Base-by-base conservation (phyloP, 805 yeast genomes). In the Zygoascus flipseniorum region DNA sequence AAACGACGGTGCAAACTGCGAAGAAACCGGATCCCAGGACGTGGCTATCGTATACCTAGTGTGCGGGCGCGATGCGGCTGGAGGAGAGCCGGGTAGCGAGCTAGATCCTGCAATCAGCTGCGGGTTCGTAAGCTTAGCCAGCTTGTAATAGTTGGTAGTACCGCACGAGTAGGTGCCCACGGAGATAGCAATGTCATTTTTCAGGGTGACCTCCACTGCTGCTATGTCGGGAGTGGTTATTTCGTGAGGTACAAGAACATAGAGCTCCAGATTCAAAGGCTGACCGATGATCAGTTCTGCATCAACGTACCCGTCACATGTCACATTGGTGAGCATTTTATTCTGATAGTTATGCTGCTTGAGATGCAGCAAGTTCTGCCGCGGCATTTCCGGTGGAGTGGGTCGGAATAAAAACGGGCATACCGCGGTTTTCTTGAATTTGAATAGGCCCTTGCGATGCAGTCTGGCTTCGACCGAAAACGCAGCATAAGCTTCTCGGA, bases 121-220 rank as follows among this genome's bases (percentile, higher is more conserved):
- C 14, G 31, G 16, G 10, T 19, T 11, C 5, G 20, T 14, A 4
- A 31, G n/a, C n/a, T 26, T 16, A 4, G 39, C 49, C 39, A 46
- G 41, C n/a, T 31, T 28, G 31, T 46, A 32, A 16, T 46, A 26
- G 18, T 46, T 46, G 20, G 49, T 46, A 31, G 49, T 46, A 31
- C 41, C 31, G 14, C 37, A 26, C 3, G 19, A 10, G 20, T 28
- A 26, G 49, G n/a, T 46, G 19, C 37, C 31, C 3, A 32, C 39
- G n/a, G 49, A 31, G 49, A 46, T 46, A 14, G 39, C n/a, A 31
- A 46, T 46, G 41, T 46, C 49, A 14, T 46, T 46, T 28, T 46
- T 46, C 11, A 46, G 41, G n/a, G 26, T 28, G 18, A 46, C 16
- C 8, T 46, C 49, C 23, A 46, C 4, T 10, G 44, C 5, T 2